A percentile compares a stretch with the other conserved stretches of the same genome.
Evolutionary conservation across 2,329 filamentous ascomycete genomes (phyloP).

Genomic region (Fonsecaea nubica): DNA sequence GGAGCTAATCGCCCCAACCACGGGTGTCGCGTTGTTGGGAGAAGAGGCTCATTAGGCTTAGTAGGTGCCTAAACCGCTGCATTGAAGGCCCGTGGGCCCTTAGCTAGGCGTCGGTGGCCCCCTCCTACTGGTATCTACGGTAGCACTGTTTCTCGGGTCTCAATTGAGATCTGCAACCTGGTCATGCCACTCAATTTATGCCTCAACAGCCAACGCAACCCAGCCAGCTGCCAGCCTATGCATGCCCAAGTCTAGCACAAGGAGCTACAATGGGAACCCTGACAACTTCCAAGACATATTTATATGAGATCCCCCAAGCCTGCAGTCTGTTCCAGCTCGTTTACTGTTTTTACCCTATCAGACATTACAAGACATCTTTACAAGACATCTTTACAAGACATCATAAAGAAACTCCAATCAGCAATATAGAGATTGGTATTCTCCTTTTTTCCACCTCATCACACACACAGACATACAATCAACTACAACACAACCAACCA

Average conservation of each 20-base stretch:
- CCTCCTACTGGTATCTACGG: no score
- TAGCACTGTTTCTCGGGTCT: not conserved
- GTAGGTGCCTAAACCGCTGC: not conserved
- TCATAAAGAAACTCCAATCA: not conserved
- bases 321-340: not conserved
- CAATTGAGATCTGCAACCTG: conserved; percentile 11
- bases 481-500: no score
- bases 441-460: conserved; percentile 1
- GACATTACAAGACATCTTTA: not conserved
- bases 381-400: not conserved
- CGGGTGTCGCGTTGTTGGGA: not conserved
- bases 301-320: not conserved
- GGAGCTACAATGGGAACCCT: not conserved
- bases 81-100: not conserved
- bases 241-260: not conserved
- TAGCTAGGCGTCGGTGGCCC: no score
- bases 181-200: conserved; percentile 13
- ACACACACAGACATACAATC: not conserved
- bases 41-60: not conserved
- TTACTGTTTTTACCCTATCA: not conserved
- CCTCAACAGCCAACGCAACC: not conserved
- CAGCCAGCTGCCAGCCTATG: conserved; percentile 1
- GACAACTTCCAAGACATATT: conserved; percentile 9
- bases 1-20: not conserved
- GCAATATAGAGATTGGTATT: conserved; percentile 4